A percentile compares a stretch with the other conserved stretches of the same genome.
Conservation (phyloP, 805 yeast species). For the Kluyveromyces siamensis region DNA sequence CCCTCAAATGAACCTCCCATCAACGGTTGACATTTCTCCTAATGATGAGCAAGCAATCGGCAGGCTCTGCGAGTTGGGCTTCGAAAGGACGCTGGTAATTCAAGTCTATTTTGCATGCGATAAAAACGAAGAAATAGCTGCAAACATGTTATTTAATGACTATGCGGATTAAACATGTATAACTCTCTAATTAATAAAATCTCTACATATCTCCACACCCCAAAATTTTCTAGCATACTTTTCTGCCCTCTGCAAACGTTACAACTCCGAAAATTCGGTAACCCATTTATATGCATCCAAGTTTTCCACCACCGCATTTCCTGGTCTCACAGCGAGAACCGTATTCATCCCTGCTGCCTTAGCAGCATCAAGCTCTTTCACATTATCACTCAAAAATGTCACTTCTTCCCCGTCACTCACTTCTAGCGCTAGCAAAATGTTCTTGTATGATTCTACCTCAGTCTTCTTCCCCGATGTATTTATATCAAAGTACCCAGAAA, state of each 20-base stretch:
- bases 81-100: slow-evolving; percentile 76
- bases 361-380: slow-evolving; percentile 71
- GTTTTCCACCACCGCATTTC: slow-evolving; percentile 47
- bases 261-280: slow-evolving; percentile 24
- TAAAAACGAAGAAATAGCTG: slow-evolving; percentile 93
- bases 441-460: slow-evolving; percentile 46
- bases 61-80: slow-evolving; percentile 87
- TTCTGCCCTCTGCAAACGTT: slow-evolving; percentile 6
- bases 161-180: slow-evolving; percentile 29
- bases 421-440: slow-evolving; percentile 39
- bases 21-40: slow-evolving; percentile 51
- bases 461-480: slow-evolving; percentile 71
- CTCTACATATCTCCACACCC: neutral
- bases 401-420: slow-evolving; percentile 25
- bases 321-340: slow-evolving; percentile 59
- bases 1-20: slow-evolving; percentile 21
- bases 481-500: slow-evolving; percentile 76
- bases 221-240: neutral
- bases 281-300: slow-evolving; percentile 22
- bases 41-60: slow-evolving; percentile 86
- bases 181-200: neutral
- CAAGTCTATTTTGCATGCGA: slow-evolving; percentile 98
- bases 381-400: slow-evolving; percentile 74
- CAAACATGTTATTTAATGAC: slow-evolving; percentile 74
- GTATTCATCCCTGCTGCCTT: slow-evolving; percentile 50